Evolutionary conservation across 257 asterid genomes (phyloP).

Genomic region (Dorcoceras hygrometricum): DNA sequence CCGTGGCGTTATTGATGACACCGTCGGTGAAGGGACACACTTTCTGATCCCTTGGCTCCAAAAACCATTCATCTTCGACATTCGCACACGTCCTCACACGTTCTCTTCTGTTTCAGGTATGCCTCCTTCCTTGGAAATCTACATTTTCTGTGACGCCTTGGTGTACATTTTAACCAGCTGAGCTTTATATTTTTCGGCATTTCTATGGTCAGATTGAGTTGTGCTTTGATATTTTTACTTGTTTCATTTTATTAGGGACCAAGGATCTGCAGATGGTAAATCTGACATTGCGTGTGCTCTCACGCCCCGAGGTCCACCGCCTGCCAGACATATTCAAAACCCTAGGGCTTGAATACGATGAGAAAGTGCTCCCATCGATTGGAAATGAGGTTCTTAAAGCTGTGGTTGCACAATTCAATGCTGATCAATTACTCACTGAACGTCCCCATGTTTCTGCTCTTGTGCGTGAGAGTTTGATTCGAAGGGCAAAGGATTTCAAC

Average conservation of each 20-base stretch:
- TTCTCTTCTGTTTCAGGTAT: constrained; percentile 75
- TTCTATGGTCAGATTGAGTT: neutral
- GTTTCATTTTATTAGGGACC: constrained; percentile 77
- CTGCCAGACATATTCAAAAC: constrained; percentile 76
- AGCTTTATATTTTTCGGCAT: too few relatives aligned
- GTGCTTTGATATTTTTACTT: neutral
- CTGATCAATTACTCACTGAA: constrained; percentile 89
- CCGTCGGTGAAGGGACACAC: constrained; percentile 89
- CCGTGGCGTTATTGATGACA: constrained; percentile 71
- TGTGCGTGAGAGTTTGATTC: constrained; percentile 76
- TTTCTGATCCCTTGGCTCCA: constrained; percentile 93
- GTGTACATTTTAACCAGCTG: neutral
- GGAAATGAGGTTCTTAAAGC: constrained; percentile 90
- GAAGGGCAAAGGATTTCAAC: constrained; percentile 88
- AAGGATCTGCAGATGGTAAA: constrained; percentile 99
- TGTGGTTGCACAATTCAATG: constrained; percentile 93
- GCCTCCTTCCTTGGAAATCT: neutral
- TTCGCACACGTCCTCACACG: constrained; percentile 87
- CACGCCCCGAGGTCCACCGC: constrained; percentile 71
- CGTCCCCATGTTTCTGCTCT: constrained; percentile 92
- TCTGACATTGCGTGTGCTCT: constrained; percentile 82
- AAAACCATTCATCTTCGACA: constrained; percentile 80
- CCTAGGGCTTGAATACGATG: constrained; percentile 87
- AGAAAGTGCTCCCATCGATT: constrained; percentile 90
- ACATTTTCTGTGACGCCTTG: too few relatives aligned